phyloP scores from a whole-genome alignment of 768 basidiomycete species.

The Amanita pallidorosea region DNA sequence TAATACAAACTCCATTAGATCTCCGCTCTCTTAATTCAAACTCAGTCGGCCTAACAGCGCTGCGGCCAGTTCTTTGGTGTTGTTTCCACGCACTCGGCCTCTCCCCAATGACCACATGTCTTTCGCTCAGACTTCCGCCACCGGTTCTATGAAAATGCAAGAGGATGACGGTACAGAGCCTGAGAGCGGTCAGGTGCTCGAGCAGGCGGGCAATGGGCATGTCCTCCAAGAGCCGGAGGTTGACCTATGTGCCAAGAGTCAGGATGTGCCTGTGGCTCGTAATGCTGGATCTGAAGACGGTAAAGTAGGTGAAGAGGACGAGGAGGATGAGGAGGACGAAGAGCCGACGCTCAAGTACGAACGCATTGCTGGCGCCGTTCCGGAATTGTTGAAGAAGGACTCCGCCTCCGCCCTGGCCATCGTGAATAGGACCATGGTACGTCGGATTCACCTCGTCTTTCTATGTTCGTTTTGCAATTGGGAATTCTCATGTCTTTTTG shows the following conservation, averaged over 20 bases:
- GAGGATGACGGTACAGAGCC: background rate
- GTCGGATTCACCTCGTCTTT: background rate
- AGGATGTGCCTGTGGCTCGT: slow-evolving; percentile 4
- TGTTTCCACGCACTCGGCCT: background rate
- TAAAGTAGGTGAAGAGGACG: slow-evolving; percentile 26
- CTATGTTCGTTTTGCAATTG: background rate
- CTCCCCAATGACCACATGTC: slow-evolving; percentile 6
- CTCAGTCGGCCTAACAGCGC: no score
- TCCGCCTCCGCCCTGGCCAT: slow-evolving; percentile 77
- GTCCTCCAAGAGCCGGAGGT: background rate
- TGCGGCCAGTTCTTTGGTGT: no score
- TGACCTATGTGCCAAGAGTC: background rate
- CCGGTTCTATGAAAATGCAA: background rate
- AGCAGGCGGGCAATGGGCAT: background rate
- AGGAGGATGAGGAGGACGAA: slow-evolving; percentile 70
- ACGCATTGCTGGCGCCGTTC: slow-evolving; percentile 59
- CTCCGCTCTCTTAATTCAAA: no score
- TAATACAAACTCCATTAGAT: no score
- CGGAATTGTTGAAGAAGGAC: slow-evolving; percentile 80
- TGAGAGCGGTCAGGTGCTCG: background rate
- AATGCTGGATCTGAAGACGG: slow-evolving; percentile 6
- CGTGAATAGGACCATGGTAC: slow-evolving; percentile 63
- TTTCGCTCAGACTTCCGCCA: background rate
- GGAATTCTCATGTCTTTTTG: slow-evolving; percentile 6
- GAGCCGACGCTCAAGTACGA: slow-evolving; percentile 91